These are phyloP conservation scores for Climacium dendroides DNA, from an alignment of 225 moss, liverwort and hornwort genomes.

Conservation along the genomic window DNA sequence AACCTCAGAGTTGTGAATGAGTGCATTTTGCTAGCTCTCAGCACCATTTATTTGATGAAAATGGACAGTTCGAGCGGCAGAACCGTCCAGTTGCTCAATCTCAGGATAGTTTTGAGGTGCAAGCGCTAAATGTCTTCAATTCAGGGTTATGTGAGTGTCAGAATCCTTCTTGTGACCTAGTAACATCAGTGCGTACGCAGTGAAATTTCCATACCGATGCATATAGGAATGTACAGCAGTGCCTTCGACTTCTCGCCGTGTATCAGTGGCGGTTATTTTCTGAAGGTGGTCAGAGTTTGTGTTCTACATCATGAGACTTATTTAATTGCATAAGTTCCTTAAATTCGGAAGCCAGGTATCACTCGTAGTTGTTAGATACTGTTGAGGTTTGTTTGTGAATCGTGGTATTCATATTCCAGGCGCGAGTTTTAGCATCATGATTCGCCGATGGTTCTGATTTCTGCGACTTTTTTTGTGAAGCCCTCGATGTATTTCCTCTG, in stretches of 20 bases:
- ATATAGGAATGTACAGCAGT: background rate
- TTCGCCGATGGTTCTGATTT: background rate
- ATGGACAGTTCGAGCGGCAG: background rate
- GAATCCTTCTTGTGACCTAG: background rate
- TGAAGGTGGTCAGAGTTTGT: background rate
- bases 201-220: background rate
- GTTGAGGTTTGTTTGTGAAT: background rate
- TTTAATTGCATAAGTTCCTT: background rate
- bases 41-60: background rate
- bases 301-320: background rate
- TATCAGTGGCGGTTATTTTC: background rate
- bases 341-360: background rate
- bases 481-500: background rate
- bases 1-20: background rate
- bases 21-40: background rate
- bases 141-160: background rate
- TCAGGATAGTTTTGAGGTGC: background rate
- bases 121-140: background rate
- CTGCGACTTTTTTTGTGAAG: background rate
- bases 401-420: background rate
- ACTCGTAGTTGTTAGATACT: background rate
- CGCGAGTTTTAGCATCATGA: background rate
- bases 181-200: background rate
- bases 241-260: background rate
- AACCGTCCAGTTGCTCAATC: background rate